These are phyloP conservation scores for Tulasnella sp. DNA, from an alignment of 768 basidiomycete species.

Conservation along the genomic window DNA sequence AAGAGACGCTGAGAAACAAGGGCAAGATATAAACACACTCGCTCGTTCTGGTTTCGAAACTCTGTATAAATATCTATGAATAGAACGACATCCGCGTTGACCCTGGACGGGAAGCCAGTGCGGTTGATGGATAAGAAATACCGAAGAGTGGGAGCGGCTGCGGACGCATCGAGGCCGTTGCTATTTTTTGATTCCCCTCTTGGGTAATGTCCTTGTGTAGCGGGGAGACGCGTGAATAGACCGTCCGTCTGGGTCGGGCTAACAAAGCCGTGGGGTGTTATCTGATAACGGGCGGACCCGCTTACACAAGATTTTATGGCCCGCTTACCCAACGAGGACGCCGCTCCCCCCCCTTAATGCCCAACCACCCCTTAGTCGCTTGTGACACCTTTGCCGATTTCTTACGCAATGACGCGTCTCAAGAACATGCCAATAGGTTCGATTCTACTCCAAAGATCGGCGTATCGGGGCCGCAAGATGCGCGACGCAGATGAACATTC, in stretches of 20 bases:
- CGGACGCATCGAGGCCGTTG: no score
- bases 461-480: no score
- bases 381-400: background rate
- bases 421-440: background rate
- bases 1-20: conserved; percentile 46
- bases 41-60: background rate
- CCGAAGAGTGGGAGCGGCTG: no score
- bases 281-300: background rate
- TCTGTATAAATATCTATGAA: background rate
- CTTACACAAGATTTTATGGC: background rate
- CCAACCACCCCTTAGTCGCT: background rate
- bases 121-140: background rate
- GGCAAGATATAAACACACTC: conserved; percentile 32
- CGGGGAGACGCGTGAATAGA: background rate
- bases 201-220: background rate
- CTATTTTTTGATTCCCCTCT: background rate
- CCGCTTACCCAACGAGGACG: conserved; percentile 3
- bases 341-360: background rate
- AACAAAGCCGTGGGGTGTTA: background rate
- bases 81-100: background rate
- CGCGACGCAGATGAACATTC: no score
- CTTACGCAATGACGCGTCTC: background rate
- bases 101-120: background rate
- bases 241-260: background rate
- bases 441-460: no score